A percentile compares a stretch with the other conserved stretches of the same genome.
phyloP scores from a whole-genome alignment of 2,329 filamentous ascomycete species.

The Neospermospora avenae region DNA sequence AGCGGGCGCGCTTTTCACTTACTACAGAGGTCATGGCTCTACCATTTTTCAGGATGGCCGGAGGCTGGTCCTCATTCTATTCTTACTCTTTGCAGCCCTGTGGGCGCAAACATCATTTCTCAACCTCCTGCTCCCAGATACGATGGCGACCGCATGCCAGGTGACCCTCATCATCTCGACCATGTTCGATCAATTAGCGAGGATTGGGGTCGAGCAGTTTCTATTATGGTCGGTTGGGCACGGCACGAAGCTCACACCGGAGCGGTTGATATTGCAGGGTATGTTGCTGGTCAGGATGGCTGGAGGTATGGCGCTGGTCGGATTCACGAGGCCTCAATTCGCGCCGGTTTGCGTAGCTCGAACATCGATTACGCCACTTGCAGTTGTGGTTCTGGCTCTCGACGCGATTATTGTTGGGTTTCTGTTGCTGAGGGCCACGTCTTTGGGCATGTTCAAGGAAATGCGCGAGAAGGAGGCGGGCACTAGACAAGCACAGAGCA shows the following conservation, averaged over 20 bases:
- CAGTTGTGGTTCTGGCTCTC: slow-evolving; percentile 32
- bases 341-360: slow-evolving; percentile 33
- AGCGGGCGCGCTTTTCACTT: slow-evolving; percentile 31
- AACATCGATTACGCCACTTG: slow-evolving; percentile 29
- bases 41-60: slow-evolving; percentile 35
- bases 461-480: slow-evolving; percentile 17
- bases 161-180: slow-evolving; percentile 31
- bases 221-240: slow-evolving; percentile 35
- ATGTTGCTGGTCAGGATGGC: slow-evolving; percentile 30
- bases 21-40: slow-evolving; percentile 32
- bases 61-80: slow-evolving; percentile 39
- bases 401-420: slow-evolving; percentile 33
- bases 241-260: slow-evolving; percentile 28
- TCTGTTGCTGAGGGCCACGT: slow-evolving; percentile 26
- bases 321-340: slow-evolving; percentile 34
- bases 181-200: slow-evolving; percentile 34
- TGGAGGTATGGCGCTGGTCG: slow-evolving; percentile 32
- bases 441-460: slow-evolving; percentile 25
- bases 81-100: slow-evolving; percentile 34
- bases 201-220: slow-evolving; percentile 34
- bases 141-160: slow-evolving; percentile 29
- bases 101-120: slow-evolving; percentile 35
- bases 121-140: slow-evolving; percentile 29
- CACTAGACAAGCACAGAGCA: slow-evolving; percentile 25
- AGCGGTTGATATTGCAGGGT: slow-evolving; percentile 30